phyloP scores from a whole-genome alignment of 2,329 filamentous ascomycete genomes.

The Leptographium flavum region DNA sequence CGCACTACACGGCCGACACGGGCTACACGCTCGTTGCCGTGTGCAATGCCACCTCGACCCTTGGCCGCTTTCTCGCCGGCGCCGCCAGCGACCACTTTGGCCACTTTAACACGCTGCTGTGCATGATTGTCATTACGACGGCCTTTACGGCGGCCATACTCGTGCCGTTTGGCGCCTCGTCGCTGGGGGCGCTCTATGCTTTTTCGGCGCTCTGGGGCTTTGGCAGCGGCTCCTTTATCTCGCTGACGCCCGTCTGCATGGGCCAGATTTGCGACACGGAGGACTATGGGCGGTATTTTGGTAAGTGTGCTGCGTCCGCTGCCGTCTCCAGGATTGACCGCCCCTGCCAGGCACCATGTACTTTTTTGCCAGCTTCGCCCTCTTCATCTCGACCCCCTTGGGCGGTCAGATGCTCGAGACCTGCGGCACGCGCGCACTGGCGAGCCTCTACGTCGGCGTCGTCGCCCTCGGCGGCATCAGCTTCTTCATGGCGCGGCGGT shows the following conservation, averaged over 20 bases:
- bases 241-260: constrained; percentile 28
- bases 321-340: too few relatives aligned
- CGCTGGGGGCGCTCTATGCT: constrained; percentile 19
- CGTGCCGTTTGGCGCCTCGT: constrained; percentile 22
- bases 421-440: constrained; percentile 27
- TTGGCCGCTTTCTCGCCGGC: constrained; percentile 29
- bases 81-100: constrained; percentile 27
- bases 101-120: constrained; percentile 28
- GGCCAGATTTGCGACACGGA: constrained; percentile 30
- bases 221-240: constrained; percentile 32
- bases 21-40: constrained; percentile 30
- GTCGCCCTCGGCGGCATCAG: constrained; percentile 21
- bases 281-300: constrained; percentile 29
- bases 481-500: constrained; percentile 10
- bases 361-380: constrained; percentile 28
- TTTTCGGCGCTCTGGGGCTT: constrained; percentile 33
- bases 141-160: constrained; percentile 27
- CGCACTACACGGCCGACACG: constrained; percentile 20
- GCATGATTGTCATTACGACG: constrained; percentile 21
- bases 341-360: constrained; percentile 34
- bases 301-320: constrained; percentile 5
- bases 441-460: constrained; percentile 30
- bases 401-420: constrained; percentile 29
- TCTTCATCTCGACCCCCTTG: constrained; percentile 29
- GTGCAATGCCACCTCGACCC: constrained; percentile 25